Evolutionary conservation across 1,284 basidiomycete species (phyloP), one percentile per base, ranked within the genome.

Genomic region (Pholiota adiposa): DNA sequence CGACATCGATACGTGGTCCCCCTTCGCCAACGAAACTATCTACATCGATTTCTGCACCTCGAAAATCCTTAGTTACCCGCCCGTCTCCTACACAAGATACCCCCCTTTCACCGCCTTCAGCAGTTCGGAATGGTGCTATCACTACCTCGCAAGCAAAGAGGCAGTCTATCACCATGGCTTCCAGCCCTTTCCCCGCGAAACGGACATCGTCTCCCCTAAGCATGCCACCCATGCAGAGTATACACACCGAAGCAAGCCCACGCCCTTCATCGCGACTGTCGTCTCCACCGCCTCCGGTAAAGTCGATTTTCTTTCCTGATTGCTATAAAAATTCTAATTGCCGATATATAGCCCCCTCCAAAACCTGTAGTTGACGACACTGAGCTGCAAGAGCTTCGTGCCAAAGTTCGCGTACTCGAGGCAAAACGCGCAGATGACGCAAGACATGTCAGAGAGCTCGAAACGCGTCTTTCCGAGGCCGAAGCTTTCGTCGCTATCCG

Each of bases 381-480:
- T 43, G 90, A 92, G 67, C 72, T 89, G 2, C 92, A 94, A 74
- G 94, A 97, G 72, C 79, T 96, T 51, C 87, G 90, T 40, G 90
- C 90, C 53, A 94, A 93, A 73, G 81, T 93, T 19, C 86, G 93
- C 31, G 86, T 97, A 3, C 78, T 97, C 21, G 97, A 99, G 76
- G 85, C 86, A 18, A 90, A 94, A 69, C 88, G 94, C 14, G 84
- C 87, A 1, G 96, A 98, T 63, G 97, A 98, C 69, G 82, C 92
- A 0, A 88, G 90, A 18, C 88, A 87, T 61, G 82, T 98, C 27
- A 86, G 92, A 55, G 88, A 92, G 69, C 85, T 98, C n/a, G 95
- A 99, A 71, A 83, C 85, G 7, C 86, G 91, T 46, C 86, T 93
- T 5, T 82, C 85, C 3, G 94, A 97, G 65, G 92, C 91, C 0